Percentiles rank a stretch among this genome's conserved stretches.
Conservation (phyloP, 257 asterid species). For the Gentiana dahurica region DNA sequence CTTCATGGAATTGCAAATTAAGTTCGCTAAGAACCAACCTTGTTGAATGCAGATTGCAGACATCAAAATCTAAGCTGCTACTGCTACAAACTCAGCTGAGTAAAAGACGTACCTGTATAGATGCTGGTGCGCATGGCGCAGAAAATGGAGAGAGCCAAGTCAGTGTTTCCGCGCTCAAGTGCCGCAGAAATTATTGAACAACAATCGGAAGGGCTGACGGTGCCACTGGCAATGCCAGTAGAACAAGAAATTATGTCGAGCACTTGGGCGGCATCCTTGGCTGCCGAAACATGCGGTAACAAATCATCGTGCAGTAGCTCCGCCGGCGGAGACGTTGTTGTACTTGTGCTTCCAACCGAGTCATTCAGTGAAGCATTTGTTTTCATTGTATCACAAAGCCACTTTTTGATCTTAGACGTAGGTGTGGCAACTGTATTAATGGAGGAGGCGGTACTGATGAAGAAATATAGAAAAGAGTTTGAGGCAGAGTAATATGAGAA, state of each 20-base stretch:
- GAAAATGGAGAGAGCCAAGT: constrained; percentile 78
- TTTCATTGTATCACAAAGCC: constrained; percentile 3
- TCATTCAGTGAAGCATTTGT: constrained; percentile 21
- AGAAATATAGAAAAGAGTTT: constrained; percentile 11
- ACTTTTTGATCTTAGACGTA: too few species aligned
- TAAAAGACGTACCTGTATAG: constrained; percentile 34
- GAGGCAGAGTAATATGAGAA: constrained; percentile 7
- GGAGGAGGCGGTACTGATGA: constrained; percentile 20
- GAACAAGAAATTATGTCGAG: constrained; percentile 35
- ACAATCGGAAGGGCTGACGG: constrained; percentile 41
- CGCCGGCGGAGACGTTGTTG: constrained; percentile 20
- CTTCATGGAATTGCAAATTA: too few species aligned
- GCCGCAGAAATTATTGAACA: constrained; percentile 63
- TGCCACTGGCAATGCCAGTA: constrained; percentile 33
- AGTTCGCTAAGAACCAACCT: too few species aligned
- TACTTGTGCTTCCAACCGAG: constrained; percentile 4
- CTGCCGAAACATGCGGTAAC: constrained; percentile 36
- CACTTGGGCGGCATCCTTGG: constrained; percentile 47
- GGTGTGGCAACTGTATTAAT: neutral
- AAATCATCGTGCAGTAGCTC: constrained; percentile 45
- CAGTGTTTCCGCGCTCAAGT: constrained; percentile 76
- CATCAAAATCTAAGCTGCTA: too few species aligned
- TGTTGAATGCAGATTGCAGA: too few species aligned
- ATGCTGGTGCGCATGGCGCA: constrained; percentile 79
- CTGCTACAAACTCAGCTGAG: too few species aligned